Base-by-base conservation (phyloP, 805 yeast species). In the Kluyveromyces nonfermentans region DNA sequence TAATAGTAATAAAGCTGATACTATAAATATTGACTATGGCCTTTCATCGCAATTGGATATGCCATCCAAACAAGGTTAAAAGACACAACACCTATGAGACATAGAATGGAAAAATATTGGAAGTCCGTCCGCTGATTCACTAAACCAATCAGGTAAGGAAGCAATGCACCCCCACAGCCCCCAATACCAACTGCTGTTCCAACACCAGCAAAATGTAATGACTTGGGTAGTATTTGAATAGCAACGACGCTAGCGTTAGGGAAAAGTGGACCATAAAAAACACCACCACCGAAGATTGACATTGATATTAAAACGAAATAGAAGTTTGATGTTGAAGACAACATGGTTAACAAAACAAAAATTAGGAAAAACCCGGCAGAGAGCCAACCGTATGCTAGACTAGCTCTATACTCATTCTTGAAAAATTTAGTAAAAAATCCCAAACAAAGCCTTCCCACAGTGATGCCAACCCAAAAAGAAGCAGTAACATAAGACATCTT, bases 151-250 rank as follows among this genome's bases (percentile, higher is more conserved):
- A 77, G 42, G 49, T 78, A 82, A 1, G 94, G 93, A 6, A 85
- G 49, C 0, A 76, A 70, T 0, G 94, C 90, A n/a, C 83, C 84
- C 1, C 95, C 95, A 14, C 81, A 77, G 3, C 93, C 89, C 6
- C 94, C 95, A 47, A 85, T 57, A 0, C 93, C 88, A 44, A 88
- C 79, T 17, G 82, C 76, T 43, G 83, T 68, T 0, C 95, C 89
- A 7, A 86, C 72, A 1, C 87, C 89, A 15, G 77, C 63, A 8
- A 83, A 74, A 42, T 82, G 83, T 42, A 73, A 63, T 34, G 69
- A 70, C 21, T 65, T 61, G 0, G 95, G 95, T 35, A 86, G 59
- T 2, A 78, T 65, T 43, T 78, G 76, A 37, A 83, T 61, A 1
- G 86, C 71, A 8, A 81, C 73, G 12, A 82, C 75, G 41, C 83